phyloP scores from a whole-genome alignment of 495 filamentous ascomycete species.

The Recurvomyces mirabilis region DNA sequence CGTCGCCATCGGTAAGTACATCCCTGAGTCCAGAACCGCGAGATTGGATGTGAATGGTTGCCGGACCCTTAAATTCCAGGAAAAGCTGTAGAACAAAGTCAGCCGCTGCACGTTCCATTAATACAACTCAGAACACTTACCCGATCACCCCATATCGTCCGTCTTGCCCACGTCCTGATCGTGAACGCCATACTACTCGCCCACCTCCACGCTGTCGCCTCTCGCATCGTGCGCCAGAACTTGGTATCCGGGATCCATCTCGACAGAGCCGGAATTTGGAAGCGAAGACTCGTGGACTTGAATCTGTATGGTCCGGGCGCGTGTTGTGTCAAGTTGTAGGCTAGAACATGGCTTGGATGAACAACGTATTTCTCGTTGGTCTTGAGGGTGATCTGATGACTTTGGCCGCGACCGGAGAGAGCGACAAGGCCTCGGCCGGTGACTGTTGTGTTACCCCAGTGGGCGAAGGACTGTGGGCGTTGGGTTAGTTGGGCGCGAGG shows the following conservation, averaged over 20 bases:
- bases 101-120: conserved; percentile 4
- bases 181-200: conserved; percentile 49
- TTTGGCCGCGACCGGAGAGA: conserved; percentile 70
- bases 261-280: conserved; percentile 63
- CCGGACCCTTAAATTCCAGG: conserved; percentile 75
- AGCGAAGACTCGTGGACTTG: conserved; percentile 58
- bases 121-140: conserved; percentile 31
- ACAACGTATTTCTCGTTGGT: conserved; percentile 76
- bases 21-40: conserved; percentile 66
- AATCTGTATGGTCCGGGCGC: conserved; percentile 76
- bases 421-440: conserved; percentile 81
- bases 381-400: conserved; percentile 69
- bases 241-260: conserved; percentile 48
- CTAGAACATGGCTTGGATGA: conserved; percentile 80
- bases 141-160: conserved; percentile 87
- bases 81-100: conserved; percentile 49
- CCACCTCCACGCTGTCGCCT: conserved; percentile 57
- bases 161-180: conserved; percentile 60
- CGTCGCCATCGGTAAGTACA: conserved; percentile 57
- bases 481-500: conserved; percentile 30
- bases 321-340: conserved; percentile 65
- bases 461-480: conserved; percentile 60
- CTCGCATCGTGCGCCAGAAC: conserved; percentile 59
- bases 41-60: conserved; percentile 74
- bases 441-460: conserved; percentile 83